Evolutionary conservation across 1,139 yeast genomes (phyloP), one percentile per base, ranked within the genome.

Genomic region (Tardiomyces depauwii): DNA sequence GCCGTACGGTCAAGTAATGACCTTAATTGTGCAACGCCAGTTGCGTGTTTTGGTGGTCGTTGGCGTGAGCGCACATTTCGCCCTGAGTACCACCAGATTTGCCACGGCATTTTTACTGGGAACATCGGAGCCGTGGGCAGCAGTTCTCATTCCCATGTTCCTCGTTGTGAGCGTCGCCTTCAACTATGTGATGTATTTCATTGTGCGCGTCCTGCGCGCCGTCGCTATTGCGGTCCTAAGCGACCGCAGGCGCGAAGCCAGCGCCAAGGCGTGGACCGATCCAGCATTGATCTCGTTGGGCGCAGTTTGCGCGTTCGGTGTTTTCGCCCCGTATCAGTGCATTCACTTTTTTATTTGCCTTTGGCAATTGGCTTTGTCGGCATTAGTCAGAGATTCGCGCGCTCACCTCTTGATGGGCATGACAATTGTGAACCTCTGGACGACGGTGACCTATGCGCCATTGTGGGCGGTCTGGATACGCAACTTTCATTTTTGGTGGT

Each of bases 381-480:
- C 53, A 47, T 43, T 41, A 51, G 45, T 23, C 51, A 36, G 38
- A 41, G 21, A 14, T 51, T 19, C 45, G 42, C 33, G 55, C 57
- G 18, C 47, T 51, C 40, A 48, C 45, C 16, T 48, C 50, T 21
- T 47, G 48, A 42, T 44, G 43, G 19, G 51, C 46, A 33, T 61
- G 18, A 40, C 54, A 6, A 53, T 60, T 43, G 49, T 65, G 1
- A 48, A 65, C 19, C 44, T 64, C 1, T 66, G 67, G 65, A 52
- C 60, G 1, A 47, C 62, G 1, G 55, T 60, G 3, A 56, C 65
- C 11, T 62, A 66, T 40, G 59, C 58, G 6, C 70, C 70, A 1
- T 55, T 64, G 6, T 42, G 63, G 16, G 59, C 56, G 1, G 66
- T 67, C 2, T 66, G 70, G 70, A 45, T 56, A 9, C 63, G 60